Conservation (phyloP, 768 basidiomycete genomes). For the Gautieria morchelliformis region DNA sequence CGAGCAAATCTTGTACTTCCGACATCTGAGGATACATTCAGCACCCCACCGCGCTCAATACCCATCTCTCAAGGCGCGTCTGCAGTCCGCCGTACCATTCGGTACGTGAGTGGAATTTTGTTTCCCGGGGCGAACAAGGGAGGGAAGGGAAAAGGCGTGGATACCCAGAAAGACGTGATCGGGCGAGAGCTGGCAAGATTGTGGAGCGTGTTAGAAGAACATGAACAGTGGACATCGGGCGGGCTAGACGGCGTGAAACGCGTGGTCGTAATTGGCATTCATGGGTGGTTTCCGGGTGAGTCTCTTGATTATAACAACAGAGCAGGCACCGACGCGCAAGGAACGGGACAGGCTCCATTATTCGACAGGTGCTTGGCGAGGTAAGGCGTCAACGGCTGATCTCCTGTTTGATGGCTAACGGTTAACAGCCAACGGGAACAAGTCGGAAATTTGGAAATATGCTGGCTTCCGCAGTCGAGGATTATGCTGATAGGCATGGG, state of each 20-base stretch:
- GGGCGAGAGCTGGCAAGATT: constrained; percentile 64
- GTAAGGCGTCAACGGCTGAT: constrained; percentile 27
- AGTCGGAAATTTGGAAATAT: constrained; percentile 77
- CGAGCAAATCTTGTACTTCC: constrained; percentile 79
- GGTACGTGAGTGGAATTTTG: constrained; percentile 55
- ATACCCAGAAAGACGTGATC: constrained; percentile 19
- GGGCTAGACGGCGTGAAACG: constrained; percentile 14
- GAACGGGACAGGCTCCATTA: constrained; percentile 40
- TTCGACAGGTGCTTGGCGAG: constrained; percentile 63
- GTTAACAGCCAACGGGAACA: constrained; percentile 66
- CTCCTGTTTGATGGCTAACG: constrained; percentile 7
- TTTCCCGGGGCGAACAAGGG: constrained; percentile 32
- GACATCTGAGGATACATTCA: constrained; percentile 80
- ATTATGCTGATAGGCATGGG: constrained; percentile 52
- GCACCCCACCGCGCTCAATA: constrained; percentile 56
- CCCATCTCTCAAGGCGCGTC: constrained; percentile 28
- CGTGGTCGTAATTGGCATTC: constrained; percentile 78
- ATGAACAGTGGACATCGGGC: constrained; percentile 10
- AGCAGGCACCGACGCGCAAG: background rate
- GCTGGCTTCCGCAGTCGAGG: constrained; percentile 64
- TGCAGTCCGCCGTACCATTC: constrained; percentile 36
- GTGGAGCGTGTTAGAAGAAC: constrained; percentile 46
- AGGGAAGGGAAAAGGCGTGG: constrained; percentile 28
- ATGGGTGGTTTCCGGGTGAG: constrained; percentile 84
- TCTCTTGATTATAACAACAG: background rate